Base-by-base conservation (phyloP, 306 rosid species). In the Crataegus laevigata region DNA sequence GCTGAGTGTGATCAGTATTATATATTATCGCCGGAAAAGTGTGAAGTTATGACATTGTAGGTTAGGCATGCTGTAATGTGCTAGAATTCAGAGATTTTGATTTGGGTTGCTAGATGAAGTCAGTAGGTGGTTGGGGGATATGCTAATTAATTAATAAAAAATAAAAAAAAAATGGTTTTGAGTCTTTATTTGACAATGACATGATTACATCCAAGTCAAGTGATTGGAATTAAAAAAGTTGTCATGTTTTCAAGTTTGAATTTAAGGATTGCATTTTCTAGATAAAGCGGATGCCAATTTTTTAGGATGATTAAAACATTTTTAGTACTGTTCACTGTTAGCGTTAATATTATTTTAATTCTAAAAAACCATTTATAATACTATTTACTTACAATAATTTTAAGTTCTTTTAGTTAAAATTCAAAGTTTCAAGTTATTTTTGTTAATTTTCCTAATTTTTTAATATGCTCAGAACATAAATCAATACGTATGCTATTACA, bases 391-490 rank as follows among this genome's bases (percentile, higher is more conserved):
- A 32, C 6, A 4, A 32, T 6, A 32, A 0, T 0, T 32, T 32
- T 32, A 4, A 4, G 5, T 32, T 0, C 6, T 32, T 32, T 32
- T 32, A 1, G 6, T 32, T 32, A 32, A 32, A 32, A 32, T 1
- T 32, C 34, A 32, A 32, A 32, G 6, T 32, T 32, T 32, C 34
- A 32, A 32, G 1, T 1, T 0, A 0, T 32, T 32, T 32, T 32
- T 1, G 6, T 32, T 32, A 32, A 6, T 32, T 32, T 5, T 32
- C 1, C 5, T 4, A 32, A 32, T 32, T 34, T 6, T 34, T 34
- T 34, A 34, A 34, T 34, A 1, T 34, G 2, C 1, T 6, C 2
- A 0, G 0, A 34, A 34, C 8, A 34, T 0, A 8, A 32, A 6
- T 34, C 2, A 34, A 6, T 34, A 6, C 2, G 8, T 34, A 34